Evolutionary conservation across 1,284 basidiomycete species (phyloP).

Genomic region (Leccinum pachyderme): DNA sequence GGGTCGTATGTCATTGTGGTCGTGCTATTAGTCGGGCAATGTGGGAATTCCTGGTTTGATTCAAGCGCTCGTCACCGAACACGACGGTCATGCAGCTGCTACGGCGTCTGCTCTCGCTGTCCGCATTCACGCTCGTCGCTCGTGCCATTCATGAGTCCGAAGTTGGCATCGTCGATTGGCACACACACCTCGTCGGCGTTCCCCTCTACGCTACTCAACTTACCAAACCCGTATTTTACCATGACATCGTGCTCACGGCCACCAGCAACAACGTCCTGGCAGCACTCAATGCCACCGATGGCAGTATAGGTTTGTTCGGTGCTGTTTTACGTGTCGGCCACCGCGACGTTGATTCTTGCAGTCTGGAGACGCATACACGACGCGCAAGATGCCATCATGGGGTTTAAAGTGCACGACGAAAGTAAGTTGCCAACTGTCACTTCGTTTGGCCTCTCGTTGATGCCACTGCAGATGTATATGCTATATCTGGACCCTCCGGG

Average conservation of each 20-base stretch:
- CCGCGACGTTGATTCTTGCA: slow-evolving; percentile 31
- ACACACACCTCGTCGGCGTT: slow-evolving; percentile 71
- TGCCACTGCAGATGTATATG: slow-evolving; percentile 54
- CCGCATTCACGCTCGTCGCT: slow-evolving; percentile 9
- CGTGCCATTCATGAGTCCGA: slow-evolving; percentile 66
- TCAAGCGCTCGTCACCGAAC: background rate
- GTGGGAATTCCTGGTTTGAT: slow-evolving; percentile 20
- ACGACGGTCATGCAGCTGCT: slow-evolving; percentile 20
- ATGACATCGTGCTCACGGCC: slow-evolving; percentile 60
- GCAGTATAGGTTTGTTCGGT: slow-evolving; percentile 57
- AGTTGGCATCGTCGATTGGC: slow-evolving; percentile 86
- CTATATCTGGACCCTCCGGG: slow-evolving; percentile 76
- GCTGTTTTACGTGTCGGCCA: background rate
- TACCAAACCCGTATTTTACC: slow-evolving; percentile 59
- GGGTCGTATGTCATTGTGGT: slow-evolving; percentile 45
- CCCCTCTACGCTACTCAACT: slow-evolving; percentile 50
- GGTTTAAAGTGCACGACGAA: slow-evolving; percentile 62
- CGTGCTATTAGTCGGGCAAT: background rate
- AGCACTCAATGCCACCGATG: slow-evolving; percentile 69
- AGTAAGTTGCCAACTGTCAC: slow-evolving; percentile 42
- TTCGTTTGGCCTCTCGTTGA: background rate
- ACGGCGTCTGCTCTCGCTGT: slow-evolving; percentile 18
- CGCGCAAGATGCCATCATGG: slow-evolving; percentile 63
- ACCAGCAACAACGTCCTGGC: slow-evolving; percentile 81
- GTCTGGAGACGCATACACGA: slow-evolving; percentile 83